A percentile compares a stretch with the other conserved stretches of the same genome.
Evolutionary conservation across 768 basidiomycete genomes (phyloP).

Genomic region (Cystofilobasidium capitatum): DNA sequence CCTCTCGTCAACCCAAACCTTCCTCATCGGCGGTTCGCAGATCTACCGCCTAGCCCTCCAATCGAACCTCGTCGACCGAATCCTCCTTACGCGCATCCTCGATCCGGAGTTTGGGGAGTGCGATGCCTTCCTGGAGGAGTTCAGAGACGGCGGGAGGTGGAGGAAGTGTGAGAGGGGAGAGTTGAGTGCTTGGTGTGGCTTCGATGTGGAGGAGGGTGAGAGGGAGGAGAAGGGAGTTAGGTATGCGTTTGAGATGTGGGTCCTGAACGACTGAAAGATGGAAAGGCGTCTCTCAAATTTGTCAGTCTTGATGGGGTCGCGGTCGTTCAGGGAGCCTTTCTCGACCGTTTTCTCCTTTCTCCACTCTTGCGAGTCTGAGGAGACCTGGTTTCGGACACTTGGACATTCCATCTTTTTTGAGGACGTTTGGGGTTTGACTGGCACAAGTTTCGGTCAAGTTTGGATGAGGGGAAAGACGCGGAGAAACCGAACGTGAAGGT

Average conservation of each 20-base stretch:
- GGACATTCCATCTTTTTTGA: too few relatives aligned
- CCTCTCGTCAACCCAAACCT: slow-evolving; percentile 48
- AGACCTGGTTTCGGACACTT: too few relatives aligned
- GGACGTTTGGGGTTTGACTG: too few relatives aligned
- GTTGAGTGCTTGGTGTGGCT: slow-evolving; percentile 5
- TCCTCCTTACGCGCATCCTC: slow-evolving; percentile 76
- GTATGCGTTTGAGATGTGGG: slow-evolving; percentile 97
- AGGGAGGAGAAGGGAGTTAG: slow-evolving; percentile 72
- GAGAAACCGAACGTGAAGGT: too few relatives aligned
- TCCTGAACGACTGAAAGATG: too few relatives aligned
- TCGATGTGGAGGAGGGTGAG: slow-evolving; percentile 67
- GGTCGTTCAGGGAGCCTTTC: too few relatives aligned
- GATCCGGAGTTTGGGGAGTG: slow-evolving; percentile 68
- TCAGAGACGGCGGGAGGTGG: slow-evolving; percentile 40
- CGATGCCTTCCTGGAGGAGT: slow-evolving; percentile 77
- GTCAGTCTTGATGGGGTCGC: too few relatives aligned
- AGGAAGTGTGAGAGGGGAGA: slow-evolving; percentile 15
- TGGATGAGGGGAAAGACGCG: too few relatives aligned
- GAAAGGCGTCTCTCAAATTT: too few relatives aligned
- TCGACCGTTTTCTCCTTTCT: too few relatives aligned
- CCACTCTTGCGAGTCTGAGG: too few relatives aligned
- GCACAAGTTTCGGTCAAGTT: too few relatives aligned
- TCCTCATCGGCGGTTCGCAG: slow-evolving; percentile 87
- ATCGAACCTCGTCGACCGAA: slow-evolving; percentile 53
- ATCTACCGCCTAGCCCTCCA: slow-evolving; percentile 62